Conservation (phyloP, 2,329 filamentous ascomycete genomes). For the Beauveria brongniartii region DNA sequence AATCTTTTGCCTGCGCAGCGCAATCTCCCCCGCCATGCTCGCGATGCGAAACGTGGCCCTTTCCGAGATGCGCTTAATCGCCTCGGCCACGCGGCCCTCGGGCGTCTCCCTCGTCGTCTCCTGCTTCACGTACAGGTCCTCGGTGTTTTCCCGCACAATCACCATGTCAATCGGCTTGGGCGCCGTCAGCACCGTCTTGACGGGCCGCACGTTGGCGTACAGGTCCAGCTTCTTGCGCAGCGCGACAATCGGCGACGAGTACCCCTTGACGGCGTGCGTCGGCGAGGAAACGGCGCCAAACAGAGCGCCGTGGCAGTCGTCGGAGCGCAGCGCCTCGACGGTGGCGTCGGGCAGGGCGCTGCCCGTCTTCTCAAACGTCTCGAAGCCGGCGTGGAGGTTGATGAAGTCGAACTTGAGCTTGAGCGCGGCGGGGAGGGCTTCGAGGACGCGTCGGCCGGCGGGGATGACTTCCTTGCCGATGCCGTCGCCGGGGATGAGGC, state of each 20-base stretch:
- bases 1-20: constrained; percentile 74
- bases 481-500: constrained; percentile 94
- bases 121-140: constrained; percentile 97
- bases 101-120: constrained; percentile 73
- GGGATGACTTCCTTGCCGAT: constrained; percentile 99
- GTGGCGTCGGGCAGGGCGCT: constrained; percentile 84
- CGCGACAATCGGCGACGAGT: constrained; percentile 93
- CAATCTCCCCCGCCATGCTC: constrained; percentile 90
- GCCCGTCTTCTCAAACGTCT: constrained; percentile 85
- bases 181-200: constrained; percentile 69
- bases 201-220: constrained; percentile 94
- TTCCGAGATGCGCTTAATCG: constrained; percentile 93
- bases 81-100: constrained; percentile 80
- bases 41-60: constrained; percentile 79
- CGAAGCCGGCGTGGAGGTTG: constrained; percentile 86
- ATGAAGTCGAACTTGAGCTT: constrained; percentile 91
- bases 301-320: constrained; percentile 89
- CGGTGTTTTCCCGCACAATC: constrained; percentile 97
- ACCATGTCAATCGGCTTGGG: constrained; percentile 78
- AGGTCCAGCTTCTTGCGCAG: constrained; percentile 91
- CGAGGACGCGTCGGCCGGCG: constrained; percentile 81
- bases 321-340: constrained; percentile 69
- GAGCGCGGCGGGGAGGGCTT: constrained; percentile 85
- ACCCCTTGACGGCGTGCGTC: constrained; percentile 81
- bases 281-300: constrained; percentile 96